Evolutionary conservation across 176 grass and related monocot genomes (phyloP).

Genomic region (Oryza brachyantha): DNA sequence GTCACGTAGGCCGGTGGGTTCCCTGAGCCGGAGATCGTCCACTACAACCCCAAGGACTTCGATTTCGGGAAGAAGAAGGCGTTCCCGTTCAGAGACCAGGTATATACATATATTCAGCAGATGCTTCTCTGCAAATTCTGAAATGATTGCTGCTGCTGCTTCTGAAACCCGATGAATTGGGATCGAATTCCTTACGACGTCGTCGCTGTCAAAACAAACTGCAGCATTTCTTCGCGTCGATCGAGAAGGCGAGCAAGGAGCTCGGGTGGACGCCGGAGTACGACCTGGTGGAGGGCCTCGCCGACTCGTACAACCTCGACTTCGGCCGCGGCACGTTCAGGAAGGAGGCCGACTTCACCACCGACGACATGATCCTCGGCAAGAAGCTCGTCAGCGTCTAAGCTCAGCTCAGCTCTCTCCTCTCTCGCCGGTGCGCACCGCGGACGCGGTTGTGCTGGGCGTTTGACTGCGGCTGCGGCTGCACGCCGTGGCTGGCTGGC

Average conservation of each 20-base stretch:
- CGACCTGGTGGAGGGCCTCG: constrained; percentile 63
- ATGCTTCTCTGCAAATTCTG: background rate
- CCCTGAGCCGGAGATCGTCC: constrained; percentile 85
- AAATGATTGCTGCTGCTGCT: background rate
- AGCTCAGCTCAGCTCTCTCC: background rate
- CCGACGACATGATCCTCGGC: constrained; percentile 90
- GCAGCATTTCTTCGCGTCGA: constrained; percentile 96
- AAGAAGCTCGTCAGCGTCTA: constrained; percentile 63
- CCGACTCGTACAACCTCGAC: constrained; percentile 91
- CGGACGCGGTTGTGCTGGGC: background rate
- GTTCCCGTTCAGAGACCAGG: constrained; percentile 96
- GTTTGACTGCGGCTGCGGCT: background rate
- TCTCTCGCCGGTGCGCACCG: background rate
- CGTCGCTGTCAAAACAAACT: background rate
- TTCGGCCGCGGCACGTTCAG: constrained; percentile 76
- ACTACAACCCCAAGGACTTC: constrained; percentile 93
- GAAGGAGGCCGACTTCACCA: constrained; percentile 82
- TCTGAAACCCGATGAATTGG: background rate
- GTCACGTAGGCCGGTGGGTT: constrained; percentile 69
- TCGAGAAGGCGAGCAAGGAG: constrained; percentile 63
- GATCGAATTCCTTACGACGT: background rate
- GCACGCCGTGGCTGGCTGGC: background rate
- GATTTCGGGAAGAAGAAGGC: constrained; percentile 97
- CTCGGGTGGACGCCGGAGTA: constrained; percentile 63
- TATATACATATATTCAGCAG: constrained; percentile 35